Conservation (phyloP, 192 early-diverging fungal species). For the Backusella psychrophila region DNA sequence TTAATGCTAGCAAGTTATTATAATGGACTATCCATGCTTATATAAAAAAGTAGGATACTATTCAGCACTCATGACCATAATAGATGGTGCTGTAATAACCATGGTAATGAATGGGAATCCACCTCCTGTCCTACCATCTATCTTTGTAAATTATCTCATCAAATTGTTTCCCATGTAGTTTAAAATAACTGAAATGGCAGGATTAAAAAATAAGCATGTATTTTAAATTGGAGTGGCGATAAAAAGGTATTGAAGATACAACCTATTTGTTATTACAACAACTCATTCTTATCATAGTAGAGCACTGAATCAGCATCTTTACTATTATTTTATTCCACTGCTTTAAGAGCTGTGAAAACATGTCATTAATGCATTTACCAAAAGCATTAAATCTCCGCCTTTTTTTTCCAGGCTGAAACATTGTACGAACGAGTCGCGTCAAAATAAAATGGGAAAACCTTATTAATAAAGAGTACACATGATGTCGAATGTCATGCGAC, state of each 20-base stretch:
- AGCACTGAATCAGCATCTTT: too few relatives aligned
- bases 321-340: background rate
- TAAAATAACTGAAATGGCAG: background rate
- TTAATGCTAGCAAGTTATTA: too few relatives aligned
- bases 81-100: background rate
- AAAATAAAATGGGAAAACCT: background rate
- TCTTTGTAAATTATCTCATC: too few relatives aligned
- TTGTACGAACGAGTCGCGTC: background rate
- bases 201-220: background rate
- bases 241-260: background rate
- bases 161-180: background rate
- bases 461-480: background rate
- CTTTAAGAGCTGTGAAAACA: background rate
- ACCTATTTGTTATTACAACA: background rate
- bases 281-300: background rate
- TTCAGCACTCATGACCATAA: background rate
- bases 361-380: background rate
- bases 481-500: slow-evolving; percentile 1
- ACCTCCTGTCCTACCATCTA: background rate
- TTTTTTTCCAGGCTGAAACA: background rate
- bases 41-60: background rate
- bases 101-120: background rate
- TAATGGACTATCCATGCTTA: too few relatives aligned
- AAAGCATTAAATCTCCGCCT: background rate
- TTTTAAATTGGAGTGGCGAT: background rate